Evolutionary conservation across 768 basidiomycete species (phyloP).

Genomic region (Inosperma sp.): DNA sequence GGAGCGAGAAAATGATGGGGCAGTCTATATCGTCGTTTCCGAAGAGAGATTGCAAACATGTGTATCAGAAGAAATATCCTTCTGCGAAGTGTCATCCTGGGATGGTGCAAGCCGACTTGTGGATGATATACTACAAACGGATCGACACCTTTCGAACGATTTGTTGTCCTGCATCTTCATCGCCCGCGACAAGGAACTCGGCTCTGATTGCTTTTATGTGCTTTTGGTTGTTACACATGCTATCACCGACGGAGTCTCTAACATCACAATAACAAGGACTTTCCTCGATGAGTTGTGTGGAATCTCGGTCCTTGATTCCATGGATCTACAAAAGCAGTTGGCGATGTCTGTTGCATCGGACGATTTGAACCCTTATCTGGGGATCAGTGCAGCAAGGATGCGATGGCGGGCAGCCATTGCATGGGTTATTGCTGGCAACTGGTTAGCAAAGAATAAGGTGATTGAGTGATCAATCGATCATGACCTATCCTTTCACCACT

Average conservation of each 20-base stretch:
- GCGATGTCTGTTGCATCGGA: conserved; percentile 37
- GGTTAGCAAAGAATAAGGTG: conserved; percentile 35
- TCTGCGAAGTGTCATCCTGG: conserved; percentile 28
- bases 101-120: conserved; percentile 32
- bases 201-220: conserved; percentile 38
- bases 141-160: conserved; percentile 39
- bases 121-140: conserved; percentile 28
- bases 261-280: conserved; percentile 36
- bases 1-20: conserved; percentile 27
- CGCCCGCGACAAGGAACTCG: conserved; percentile 24
- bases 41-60: conserved; percentile 32
- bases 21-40: conserved; percentile 39
- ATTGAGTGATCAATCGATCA: conserved; percentile 1
- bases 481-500: not conserved
- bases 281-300: conserved; percentile 41
- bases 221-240: conserved; percentile 43
- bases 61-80: conserved; percentile 37
- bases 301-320: conserved; percentile 12
- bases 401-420: conserved; percentile 47
- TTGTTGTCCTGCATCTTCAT: conserved; percentile 41
- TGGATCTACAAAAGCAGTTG: conserved; percentile 35
- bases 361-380: conserved; percentile 31
- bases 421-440: conserved; percentile 31
- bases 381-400: conserved; percentile 31
- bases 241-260: conserved; percentile 48